Evolutionary conservation across 78 protist species (phyloP).

Genomic region (Dictyostelium purpureum): DNA sequence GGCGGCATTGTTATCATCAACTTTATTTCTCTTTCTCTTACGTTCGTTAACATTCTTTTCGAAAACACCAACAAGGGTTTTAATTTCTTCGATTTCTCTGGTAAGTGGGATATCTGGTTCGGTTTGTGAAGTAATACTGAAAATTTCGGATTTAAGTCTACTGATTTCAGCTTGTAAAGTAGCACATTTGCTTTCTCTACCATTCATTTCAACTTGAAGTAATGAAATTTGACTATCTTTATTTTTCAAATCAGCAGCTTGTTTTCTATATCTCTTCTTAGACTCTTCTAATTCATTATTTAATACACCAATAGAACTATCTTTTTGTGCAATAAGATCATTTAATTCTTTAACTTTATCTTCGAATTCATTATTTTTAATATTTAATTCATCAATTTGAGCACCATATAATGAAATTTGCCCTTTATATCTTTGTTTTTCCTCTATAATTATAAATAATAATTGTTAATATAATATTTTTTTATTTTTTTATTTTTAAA

Average conservation of each 20-base stretch:
- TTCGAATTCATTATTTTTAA: constrained; percentile 30
- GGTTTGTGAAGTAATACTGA: neutral
- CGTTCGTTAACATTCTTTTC: neutral
- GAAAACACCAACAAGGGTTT: constrained; percentile 23
- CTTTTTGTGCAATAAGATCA: neutral
- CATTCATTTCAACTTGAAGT: constrained; percentile 26
- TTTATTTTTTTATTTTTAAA: neutral
- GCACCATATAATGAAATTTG: neutral
- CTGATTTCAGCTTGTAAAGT: neutral
- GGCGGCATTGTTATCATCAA: neutral
- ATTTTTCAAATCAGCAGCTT: constrained; percentile 20
- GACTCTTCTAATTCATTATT: constrained; percentile 17
- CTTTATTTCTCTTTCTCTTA: neutral
- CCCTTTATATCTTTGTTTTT: constrained; percentile 18
- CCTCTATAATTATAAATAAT: neutral
- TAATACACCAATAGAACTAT: neutral
- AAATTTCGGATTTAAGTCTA: neutral
- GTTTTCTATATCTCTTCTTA: constrained; percentile 21
- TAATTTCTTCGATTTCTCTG: neutral
- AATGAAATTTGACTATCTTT: constrained; percentile 32
- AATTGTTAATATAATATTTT: neutral
- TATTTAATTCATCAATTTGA: constrained; percentile 28
- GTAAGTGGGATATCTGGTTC: constrained; percentile 43
- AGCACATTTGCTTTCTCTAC: constrained; percentile 12
- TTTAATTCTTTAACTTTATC: constrained; percentile 8